Base-by-base conservation (phyloP, 83 land plant species). In the Picea abies region DNA sequence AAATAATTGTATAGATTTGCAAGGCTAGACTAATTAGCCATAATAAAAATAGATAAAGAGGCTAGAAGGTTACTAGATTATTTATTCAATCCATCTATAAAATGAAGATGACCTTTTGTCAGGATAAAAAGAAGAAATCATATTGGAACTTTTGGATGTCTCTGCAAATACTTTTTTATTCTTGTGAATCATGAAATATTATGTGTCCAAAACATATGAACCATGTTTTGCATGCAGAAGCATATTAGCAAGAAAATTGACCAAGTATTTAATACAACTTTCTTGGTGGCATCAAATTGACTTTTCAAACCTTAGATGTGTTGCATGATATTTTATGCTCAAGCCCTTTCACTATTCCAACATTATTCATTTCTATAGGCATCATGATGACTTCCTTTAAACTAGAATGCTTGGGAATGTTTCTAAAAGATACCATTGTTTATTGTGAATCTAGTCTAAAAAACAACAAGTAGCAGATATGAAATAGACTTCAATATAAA, bases 131-230 rank as follows among this genome's bases (percentile, higher is more conserved):
- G n/a, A n/a, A n/a, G n/a, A n/a, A n/a, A n/a, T n/a, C n/a, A n/a
- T n/a, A n/a, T n/a, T n/a, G n/a, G n/a, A 41, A 52, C 14, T 10
- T 52, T 14, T 52, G 58, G 58, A 52, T 52, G 58, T 11, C 58
- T 11, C 58, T 11, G 12, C 58, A 4, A 44, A 44, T 44, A 44
- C 47, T 4, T 20, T 76, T 65, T 63, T 73, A 14, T 76, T 84
- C 22, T 12, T 37, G 22, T 93, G 83, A 29, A 52, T 83, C 62
- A 94, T 87, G 19, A 92, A 83, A 80, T 95, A 96, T 86, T 93
- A 94, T 15, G 98, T 93, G 83, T 91, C 96, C 63, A 89, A 80
- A 44, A 92, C 98, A 89, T 95, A 95, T 2, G 96, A 94, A 25
- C 90, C 93, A 93, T 93, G 83, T 63, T 4, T 52, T 66, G 56